Conservation (phyloP, 2,329 filamentous ascomycete genomes). For the Phaeosphaeriaceae sp. region DNA sequence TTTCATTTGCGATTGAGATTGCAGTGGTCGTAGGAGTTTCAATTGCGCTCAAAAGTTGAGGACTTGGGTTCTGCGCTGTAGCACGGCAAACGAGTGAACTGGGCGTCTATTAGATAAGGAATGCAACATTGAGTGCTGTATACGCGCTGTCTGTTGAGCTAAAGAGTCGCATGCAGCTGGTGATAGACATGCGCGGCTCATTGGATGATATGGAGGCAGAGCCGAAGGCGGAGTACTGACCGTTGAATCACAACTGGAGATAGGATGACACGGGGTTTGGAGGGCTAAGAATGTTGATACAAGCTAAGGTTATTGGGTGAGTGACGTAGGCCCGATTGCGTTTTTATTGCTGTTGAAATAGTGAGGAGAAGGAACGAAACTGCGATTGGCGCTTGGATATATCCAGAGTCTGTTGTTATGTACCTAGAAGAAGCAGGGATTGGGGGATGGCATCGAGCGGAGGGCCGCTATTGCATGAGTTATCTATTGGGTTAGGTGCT, state of each 20-base stretch:
- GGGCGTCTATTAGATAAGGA: constrained; percentile 17
- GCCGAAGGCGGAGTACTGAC: constrained; percentile 16
- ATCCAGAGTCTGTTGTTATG: neutral
- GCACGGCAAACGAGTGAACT: constrained; percentile 16
- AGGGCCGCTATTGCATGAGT: neutral
- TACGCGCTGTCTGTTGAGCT: neutral
- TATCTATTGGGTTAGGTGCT: neutral
- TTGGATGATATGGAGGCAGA: neutral
- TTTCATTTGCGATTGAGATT: constrained; percentile 64
- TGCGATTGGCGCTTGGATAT: constrained; percentile 1
- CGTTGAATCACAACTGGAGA: constrained; percentile 13
- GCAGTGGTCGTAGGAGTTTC: constrained; percentile 6
- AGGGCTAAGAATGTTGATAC: constrained; percentile 6
- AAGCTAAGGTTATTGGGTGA: constrained; percentile 1
- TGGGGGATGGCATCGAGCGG: constrained; percentile 14
- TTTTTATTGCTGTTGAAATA: neutral
- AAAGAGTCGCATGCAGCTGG: neutral
- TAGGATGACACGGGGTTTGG: constrained; percentile 8
- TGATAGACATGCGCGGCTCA: neutral
- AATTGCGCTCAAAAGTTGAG: constrained; percentile 5
- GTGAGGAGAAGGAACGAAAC: constrained; percentile 6
- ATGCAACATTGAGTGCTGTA: constrained; percentile 7
- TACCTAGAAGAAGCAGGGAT: neutral
- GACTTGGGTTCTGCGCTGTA: constrained; percentile 13
- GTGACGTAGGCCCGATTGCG: constrained; percentile 13